Base-by-base conservation (phyloP, 768 basidiomycete genomes). In the Punctularia strigosozonata region DNA sequence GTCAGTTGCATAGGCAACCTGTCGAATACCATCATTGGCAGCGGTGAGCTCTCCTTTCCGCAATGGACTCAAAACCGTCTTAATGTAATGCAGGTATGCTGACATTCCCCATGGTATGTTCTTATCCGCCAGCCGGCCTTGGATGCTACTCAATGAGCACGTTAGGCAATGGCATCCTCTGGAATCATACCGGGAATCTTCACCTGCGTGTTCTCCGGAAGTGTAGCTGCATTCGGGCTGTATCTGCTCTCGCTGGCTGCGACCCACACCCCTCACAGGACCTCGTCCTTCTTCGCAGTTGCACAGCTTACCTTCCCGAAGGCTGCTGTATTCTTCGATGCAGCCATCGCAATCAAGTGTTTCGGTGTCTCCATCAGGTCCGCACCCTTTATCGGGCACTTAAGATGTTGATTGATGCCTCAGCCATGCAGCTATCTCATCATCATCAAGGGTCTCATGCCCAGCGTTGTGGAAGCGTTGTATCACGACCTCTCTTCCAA, bases 291-390 rank as follows among this genome's bases (percentile, higher is more conserved):
- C 58, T 88, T 88, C 47, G 77, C 81, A 12, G 63, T 92, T 15
- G 71, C 85, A 1, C 72, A 83, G 54, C 62, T 98, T 46, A 94
- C 94, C 0, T 95, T 90, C 56, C 94, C 94, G 2, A 75, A 69
- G 31, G 86, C 83, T 0, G 84, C 83, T 1, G 64, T 88, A 26
- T 85, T 88, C 56, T 94, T 98, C 50, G 94, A 97, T 56, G 79
- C 78, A 3, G 94, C 92, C 10, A 90, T 98, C 49, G 90, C 90
- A 7, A 81, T 79, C 55, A 98, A 98, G 56, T 98, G 94, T 57
- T 95, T 95, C 54, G 94, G 94, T 15, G 94, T 98, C 3, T 89
- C 87, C 24, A 80, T 92, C 49, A 90, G 88, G 74, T 89, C 60
- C 33, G 71, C 57, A 2, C 49, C 38, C 25, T 17, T 37, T 32